Percentiles rank a stretch among this genome's conserved stretches.
Evolutionary conservation across 2,329 filamentous ascomycete species (phyloP).

Genomic region (Diplodia corticola): DNA sequence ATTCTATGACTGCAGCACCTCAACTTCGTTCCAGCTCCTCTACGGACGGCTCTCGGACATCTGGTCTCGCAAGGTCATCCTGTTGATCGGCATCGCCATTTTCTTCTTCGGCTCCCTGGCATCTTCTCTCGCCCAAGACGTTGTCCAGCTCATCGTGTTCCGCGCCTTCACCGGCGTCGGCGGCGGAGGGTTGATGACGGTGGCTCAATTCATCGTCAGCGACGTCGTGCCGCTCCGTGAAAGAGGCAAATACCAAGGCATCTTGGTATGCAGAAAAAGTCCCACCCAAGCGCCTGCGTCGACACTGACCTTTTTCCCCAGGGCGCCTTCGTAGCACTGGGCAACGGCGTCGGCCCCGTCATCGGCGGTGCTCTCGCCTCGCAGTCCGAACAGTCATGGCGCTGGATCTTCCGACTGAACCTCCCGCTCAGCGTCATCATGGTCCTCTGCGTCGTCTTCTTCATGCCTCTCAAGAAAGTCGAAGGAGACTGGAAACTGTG

Average conservation of each 20-base stretch:
- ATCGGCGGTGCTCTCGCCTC: constrained; percentile 54
- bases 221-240: constrained; percentile 36
- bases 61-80: constrained; percentile 58
- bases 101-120: constrained; percentile 53
- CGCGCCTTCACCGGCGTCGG: constrained; percentile 29
- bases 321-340: constrained; percentile 55
- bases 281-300: no score
- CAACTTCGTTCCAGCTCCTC: constrained; percentile 50
- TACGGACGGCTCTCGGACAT: constrained; percentile 60
- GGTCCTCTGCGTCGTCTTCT: constrained; percentile 52
- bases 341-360: constrained; percentile 57
- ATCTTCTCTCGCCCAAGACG: constrained; percentile 45
- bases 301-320: constrained; percentile 26
- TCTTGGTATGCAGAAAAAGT: constrained; percentile 23
- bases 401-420: constrained; percentile 44
- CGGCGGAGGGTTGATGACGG: constrained; percentile 30
- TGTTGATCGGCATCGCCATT: constrained; percentile 50
- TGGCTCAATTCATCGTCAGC: constrained; percentile 34
- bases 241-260: constrained; percentile 31
- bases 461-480: constrained; percentile 59
- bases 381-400: constrained; percentile 25
- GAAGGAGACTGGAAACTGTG: constrained; percentile 49
- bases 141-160: constrained; percentile 40
- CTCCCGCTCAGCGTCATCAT: constrained; percentile 54
- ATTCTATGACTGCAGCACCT: constrained; percentile 30